A percentile compares a stretch with the other conserved stretches of the same genome.
Evolutionary conservation across 1,139 yeast genomes (phyloP).

Genomic region (Magnusiomyces suaveolens): DNA sequence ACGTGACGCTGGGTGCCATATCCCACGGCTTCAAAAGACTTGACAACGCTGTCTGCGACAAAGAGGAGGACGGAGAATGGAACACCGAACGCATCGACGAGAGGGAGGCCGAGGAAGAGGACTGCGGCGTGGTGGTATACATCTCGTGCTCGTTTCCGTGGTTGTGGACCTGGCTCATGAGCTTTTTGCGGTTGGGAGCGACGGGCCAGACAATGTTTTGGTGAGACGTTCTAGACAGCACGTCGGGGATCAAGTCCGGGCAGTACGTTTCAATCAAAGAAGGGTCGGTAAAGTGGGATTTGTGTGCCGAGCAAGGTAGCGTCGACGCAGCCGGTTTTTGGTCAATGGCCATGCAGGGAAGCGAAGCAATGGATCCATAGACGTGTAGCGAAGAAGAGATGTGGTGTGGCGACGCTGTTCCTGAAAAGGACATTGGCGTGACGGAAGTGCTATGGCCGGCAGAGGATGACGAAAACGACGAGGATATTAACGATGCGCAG

Average conservation of each 20-base stretch:
- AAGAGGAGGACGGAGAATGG: background rate
- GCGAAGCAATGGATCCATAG: background rate
- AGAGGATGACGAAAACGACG: background rate
- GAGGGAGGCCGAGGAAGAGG: background rate
- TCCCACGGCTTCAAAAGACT: background rate
- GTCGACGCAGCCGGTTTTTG: background rate
- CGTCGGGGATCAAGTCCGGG: background rate
- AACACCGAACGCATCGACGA: background rate
- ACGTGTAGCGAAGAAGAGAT: background rate
- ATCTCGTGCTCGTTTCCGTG: too few species aligned
- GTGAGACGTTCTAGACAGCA: background rate
- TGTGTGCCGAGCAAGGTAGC: background rate
- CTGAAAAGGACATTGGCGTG: background rate
- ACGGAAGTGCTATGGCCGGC: background rate
- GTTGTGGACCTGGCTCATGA: background rate
- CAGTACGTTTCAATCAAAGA: background rate
- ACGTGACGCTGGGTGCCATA: background rate
- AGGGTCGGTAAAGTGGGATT: background rate
- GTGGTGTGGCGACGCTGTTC: background rate
- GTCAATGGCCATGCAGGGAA: background rate
- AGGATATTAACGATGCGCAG: background rate
- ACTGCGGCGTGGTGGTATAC: background rate
- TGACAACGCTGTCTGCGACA: background rate
- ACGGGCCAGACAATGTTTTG: conserved; percentile 1
- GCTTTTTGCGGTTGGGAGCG: background rate